Percentiles rank a stretch among this genome's conserved stretches.
Evolutionary conservation across 345 rosid species (phyloP).

Genomic region (Syzygium aromaticum): DNA sequence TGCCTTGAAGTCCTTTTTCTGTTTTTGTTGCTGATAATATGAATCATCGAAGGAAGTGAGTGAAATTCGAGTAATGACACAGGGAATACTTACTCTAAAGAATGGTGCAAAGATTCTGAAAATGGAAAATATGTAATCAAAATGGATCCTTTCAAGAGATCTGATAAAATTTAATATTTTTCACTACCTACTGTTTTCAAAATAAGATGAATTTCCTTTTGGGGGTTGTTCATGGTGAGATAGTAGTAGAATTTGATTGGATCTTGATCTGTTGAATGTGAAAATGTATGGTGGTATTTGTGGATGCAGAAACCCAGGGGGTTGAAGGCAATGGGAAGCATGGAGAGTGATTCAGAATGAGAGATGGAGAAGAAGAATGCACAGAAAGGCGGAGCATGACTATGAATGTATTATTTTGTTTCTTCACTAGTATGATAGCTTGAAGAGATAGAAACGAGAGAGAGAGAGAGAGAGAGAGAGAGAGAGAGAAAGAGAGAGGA

Average conservation of each 20-base stretch:
- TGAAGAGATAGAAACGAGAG: neutral
- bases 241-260: neutral
- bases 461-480: neutral
- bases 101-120: neutral
- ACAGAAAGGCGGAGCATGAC: neutral
- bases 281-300: neutral
- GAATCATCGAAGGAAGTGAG: neutral
- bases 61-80: neutral
- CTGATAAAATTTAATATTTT: neutral
- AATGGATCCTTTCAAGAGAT: neutral
- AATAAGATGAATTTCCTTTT: neutral
- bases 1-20: neutral
- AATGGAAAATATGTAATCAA: neutral
- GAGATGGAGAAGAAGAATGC: neutral
- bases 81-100: neutral
- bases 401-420: neutral
- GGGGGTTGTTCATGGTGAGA: neutral
- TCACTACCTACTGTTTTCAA: neutral
- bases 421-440: neutral
- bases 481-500: too few species aligned
- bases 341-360: constrained; percentile 11
- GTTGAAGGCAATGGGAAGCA: constrained; percentile 18
- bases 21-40: neutral
- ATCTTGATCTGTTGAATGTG: neutral
- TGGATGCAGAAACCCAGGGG: constrained; percentile 16